These are phyloP conservation scores for Candida nonsorbophila DNA, from an alignment of 805 yeast genomes.

Conservation along the genomic window DNA sequence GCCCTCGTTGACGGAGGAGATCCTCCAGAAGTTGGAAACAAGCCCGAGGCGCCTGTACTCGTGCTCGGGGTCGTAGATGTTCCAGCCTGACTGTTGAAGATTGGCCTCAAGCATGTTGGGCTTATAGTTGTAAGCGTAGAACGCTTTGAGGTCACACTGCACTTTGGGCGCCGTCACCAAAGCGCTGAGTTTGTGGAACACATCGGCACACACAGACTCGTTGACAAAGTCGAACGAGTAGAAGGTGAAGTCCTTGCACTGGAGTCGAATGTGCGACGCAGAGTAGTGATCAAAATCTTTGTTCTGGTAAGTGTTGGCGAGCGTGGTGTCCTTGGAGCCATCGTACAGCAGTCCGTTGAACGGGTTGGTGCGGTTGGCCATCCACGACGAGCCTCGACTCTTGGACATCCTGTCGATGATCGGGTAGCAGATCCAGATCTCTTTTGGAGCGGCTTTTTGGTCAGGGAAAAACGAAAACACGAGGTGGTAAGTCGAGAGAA, in stretches of 20 bases:
- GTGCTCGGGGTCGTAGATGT: conserved; percentile 48
- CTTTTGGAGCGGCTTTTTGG: conserved; percentile 33
- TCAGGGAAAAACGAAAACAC: conserved; percentile 28
- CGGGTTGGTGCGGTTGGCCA: conserved; percentile 10
- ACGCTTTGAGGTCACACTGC: conserved; percentile 34
- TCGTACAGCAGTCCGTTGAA: conserved; percentile 1
- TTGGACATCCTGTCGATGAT: conserved; percentile 59
- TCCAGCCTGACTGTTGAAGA: conserved; percentile 59
- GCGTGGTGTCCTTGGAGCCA: conserved; percentile 3
- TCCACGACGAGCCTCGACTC: conserved; percentile 48
- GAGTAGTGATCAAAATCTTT: conserved; percentile 29
- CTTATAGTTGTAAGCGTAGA: conserved; percentile 78
- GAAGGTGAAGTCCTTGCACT: conserved; percentile 81
- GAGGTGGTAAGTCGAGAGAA: conserved; percentile 31
- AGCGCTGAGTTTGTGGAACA: conserved; percentile 63
- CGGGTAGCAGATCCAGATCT: conserved; percentile 91
- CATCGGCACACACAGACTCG: conserved; percentile 59
- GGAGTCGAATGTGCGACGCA: conserved; percentile 57
- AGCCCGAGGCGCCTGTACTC: conserved; percentile 80
- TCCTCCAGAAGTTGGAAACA: conserved; percentile 55
- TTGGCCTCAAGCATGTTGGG: conserved; percentile 68
- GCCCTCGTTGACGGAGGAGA: conserved; percentile 56
- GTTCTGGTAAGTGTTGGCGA: conserved; percentile 6
- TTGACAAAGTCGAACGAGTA: conserved; percentile 69
- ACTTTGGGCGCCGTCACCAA: conserved; percentile 53